Evolutionary conservation across 768 basidiomycete species (phyloP).

Genomic region (Trametes maxima): DNA sequence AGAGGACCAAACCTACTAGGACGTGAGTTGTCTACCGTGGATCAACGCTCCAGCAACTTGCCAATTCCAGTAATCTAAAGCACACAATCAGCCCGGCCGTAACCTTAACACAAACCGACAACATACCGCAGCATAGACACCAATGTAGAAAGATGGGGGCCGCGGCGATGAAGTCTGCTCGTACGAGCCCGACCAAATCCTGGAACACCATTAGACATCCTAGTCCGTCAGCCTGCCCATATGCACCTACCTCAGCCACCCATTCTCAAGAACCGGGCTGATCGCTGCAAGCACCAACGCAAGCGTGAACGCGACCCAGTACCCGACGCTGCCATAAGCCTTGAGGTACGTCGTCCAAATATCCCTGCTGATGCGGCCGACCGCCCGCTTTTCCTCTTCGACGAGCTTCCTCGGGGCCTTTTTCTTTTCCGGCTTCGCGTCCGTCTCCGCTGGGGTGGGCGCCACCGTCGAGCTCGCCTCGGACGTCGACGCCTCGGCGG

Average conservation of each 20-base stretch:
- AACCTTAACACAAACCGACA: conserved; percentile 1
- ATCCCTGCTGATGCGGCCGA: conserved; percentile 46
- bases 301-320: conserved; percentile 43
- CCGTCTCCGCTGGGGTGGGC: conserved; percentile 34
- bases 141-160: conserved; percentile 57
- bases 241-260: conserved; percentile 43
- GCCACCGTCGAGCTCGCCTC: conserved; percentile 50
- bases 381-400: conserved; percentile 61
- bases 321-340: conserved; percentile 40
- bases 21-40: conserved; percentile 19
- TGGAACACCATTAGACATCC: conserved; percentile 18
- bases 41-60: conserved; percentile 21
- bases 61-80: conserved; percentile 43
- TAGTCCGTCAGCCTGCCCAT: conserved; percentile 17
- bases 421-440: conserved; percentile 36
- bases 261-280: conserved; percentile 50
- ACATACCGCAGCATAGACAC: conserved; percentile 68
- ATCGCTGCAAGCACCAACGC: conserved; percentile 41
- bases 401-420: conserved; percentile 79
- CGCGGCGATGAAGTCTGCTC: conserved; percentile 25
- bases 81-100: conserved; percentile 12
- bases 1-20: conserved; percentile 51
- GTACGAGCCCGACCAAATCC: conserved; percentile 44
- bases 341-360: conserved; percentile 51
- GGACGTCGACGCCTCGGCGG: conserved; percentile 30